phyloP scores from a whole-genome alignment of 164 flowering plant species.

The grape (Vitis vinifera) region ASM3070453v1 NC_081814.1:8049501-8050000 shows the following conservation, averaged over 20 bases:
- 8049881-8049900: too few relatives aligned
- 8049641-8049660: constrained; percentile 26
- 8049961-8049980: too few relatives aligned
- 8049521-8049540: constrained; percentile 13
- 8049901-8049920: too few relatives aligned
- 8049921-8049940: too few relatives aligned
- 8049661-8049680: constrained; percentile 52
- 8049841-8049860: too few relatives aligned
- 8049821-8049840: too few relatives aligned
- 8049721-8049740: constrained; percentile 58
- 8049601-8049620: constrained; percentile 41
- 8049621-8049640: constrained; percentile 64
- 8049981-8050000: too few relatives aligned
- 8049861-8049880: too few relatives aligned
- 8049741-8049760: constrained; percentile 45
- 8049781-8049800: too few relatives aligned
- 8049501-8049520: neutral
- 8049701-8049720: constrained; percentile 53
- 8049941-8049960: too few relatives aligned
- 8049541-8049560: constrained; percentile 12
- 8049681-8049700: neutral
- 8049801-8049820: too few relatives aligned
- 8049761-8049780: constrained; percentile 3
- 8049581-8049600: constrained; percentile 16
- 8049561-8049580: constrained; percentile 29